Evolutionary conservation across 768 basidiomycete genomes (phyloP).

Genomic region (Holtermanniella nyarrowii): DNA sequence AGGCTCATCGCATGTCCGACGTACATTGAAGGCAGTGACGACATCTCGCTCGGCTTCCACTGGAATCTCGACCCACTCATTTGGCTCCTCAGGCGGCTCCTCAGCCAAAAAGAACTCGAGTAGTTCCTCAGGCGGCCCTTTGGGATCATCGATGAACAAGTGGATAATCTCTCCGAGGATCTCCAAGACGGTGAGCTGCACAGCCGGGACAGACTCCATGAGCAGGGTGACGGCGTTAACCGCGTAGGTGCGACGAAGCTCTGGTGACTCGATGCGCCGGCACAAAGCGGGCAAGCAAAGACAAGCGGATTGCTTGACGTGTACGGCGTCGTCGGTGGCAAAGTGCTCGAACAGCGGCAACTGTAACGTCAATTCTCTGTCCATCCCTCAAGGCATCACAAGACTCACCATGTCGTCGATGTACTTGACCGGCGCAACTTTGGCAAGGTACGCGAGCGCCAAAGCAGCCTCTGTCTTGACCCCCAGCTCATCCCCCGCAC

Average conservation of each 20-base stretch:
- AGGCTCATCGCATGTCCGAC: constrained; percentile 8
- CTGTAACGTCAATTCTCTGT: constrained; percentile 43
- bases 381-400: neutral
- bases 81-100: constrained; percentile 4
- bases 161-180: constrained; percentile 80
- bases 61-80: neutral
- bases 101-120: constrained; percentile 64
- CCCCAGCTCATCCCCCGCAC: constrained; percentile 53
- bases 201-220: constrained; percentile 40
- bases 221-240: constrained; percentile 57
- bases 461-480: constrained; percentile 57
- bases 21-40: constrained; percentile 40
- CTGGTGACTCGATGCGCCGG: constrained; percentile 50
- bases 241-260: constrained; percentile 55
- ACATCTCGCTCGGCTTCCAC: constrained; percentile 33
- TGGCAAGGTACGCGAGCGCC: constrained; percentile 77
- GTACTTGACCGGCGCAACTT: constrained; percentile 68
- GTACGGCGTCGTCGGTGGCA: constrained; percentile 58
- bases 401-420: constrained; percentile 52
- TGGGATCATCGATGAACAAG: constrained; percentile 55
- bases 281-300: constrained; percentile 75
- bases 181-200: constrained; percentile 72
- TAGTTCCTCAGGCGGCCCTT: constrained; percentile 62
- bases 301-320: constrained; percentile 77
- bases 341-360: constrained; percentile 68